Base-by-base conservation (phyloP, 441 rosid species). In the Theobroma grandiflorum region DNA sequence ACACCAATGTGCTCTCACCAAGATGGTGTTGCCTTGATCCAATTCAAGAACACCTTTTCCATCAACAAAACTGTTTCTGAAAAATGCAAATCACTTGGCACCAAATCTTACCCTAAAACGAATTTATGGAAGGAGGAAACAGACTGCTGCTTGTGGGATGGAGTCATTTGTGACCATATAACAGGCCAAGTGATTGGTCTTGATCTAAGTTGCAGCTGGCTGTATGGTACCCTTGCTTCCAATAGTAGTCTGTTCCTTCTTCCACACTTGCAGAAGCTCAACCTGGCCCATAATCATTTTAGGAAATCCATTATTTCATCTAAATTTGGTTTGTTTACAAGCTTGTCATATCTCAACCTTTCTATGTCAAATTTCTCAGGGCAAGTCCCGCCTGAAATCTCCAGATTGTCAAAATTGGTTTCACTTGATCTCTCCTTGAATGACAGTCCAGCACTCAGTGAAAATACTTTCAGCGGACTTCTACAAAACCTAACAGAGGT, bases 101-200 rank as follows among this genome's bases (percentile, higher is more conserved):
- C 3, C 31, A 26, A 59, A 26, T 59, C 64, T 22, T 59, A 22
- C 26, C 64, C 64, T 7, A 59, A 59, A 11, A 59, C 64, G 22
- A 26, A 22, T 10, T 59, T 0, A 10, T 59, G 64, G 64, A 59
- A 64, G 20, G 49, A 65, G 47, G 49, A 14, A 2, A 65, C 49
- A 38, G 70, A 65, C 18, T 65, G 70, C 12, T 65, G 70, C 49
- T 3, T 3, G 16, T 65, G 70, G 70, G 49, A 65, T 15, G 70
- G 70, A 8, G 70, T 65, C 14, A 65, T 12, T 18, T 38, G 70
- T 8, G 49, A 65, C 4, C 2, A 37, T 1, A 0, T 16, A 15
- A 38, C 45, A 7, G 20, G 70, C 7, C 26, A 38, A 15, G 70
- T 65, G 2, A 38, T 38, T 65, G 70, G 18, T 14, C 64, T 59